Base-by-base conservation (phyloP, 441 rosid genomes). In the Populus hybrid region DNA sequence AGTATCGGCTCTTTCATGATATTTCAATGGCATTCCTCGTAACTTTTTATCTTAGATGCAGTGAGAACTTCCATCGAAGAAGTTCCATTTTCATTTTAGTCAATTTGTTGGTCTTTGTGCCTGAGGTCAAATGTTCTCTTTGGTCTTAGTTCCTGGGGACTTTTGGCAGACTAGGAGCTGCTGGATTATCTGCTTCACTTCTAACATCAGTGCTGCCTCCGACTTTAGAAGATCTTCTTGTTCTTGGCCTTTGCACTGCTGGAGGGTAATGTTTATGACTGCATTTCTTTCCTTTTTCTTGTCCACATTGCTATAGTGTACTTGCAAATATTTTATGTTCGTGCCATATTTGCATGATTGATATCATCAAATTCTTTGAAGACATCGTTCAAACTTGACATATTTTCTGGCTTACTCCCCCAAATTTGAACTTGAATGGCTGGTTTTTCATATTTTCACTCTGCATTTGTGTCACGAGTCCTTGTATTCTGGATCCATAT, bases 171-270 rank as follows among this genome's bases (percentile, higher is more conserved):
- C 88, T 92, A 35, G 98, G 98, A 81, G 95, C 89, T 34, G 99
- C 99, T 24, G 95, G 94, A 28, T 84, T 95, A 69, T 90, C 97
- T 75, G 99, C 99, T 46, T 93, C 98, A 46, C 94, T 93, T 75
- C 85, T 93, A 80, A 92, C 97, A 70, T 93, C 96, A 36, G 94
- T 95, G 73, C 88, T 95, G 65, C 92, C 92, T 50, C 84, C 95
- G 59, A 93, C 95, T 67, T 73, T 92, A 79, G 99, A 93, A 83
- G 98, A 92, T 89, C 97, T 95, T 84, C 97, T 93, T 40, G 97
- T 93, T 63, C 92, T 93, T 53, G 93, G 94, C 75, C 88, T 95
- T 76, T 95, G 97, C 83, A 92, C 98, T 21, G 96, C 97, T 76
- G 98, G 97, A 84, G 99, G 99, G 98, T 95, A 90, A 76, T 63